Conservation (phyloP, 177 flowering plant species). For the Tripterygium wilfordii region DNA sequence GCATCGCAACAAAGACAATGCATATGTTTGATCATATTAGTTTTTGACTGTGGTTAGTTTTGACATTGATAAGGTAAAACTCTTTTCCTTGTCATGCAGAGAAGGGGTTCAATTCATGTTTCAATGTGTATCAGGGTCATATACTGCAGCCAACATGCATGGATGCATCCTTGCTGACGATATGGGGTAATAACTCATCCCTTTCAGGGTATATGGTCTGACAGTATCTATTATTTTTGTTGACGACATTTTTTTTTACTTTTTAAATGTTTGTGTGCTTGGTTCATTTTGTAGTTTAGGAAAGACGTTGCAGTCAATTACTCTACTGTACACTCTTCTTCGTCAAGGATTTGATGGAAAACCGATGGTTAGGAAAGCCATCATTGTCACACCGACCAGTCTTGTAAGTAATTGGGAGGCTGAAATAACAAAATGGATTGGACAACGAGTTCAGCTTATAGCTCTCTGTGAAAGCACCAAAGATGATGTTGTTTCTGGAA, state of each 20-base stretch:
- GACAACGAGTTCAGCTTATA: constrained; percentile 73
- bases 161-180: constrained; percentile 99
- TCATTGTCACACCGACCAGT: constrained; percentile 96
- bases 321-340: constrained; percentile 88
- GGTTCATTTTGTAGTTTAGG: constrained; percentile 63
- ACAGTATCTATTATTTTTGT: background rate
- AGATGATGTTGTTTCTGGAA: constrained; percentile 83
- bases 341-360: constrained; percentile 93
- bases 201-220: background rate
- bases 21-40: background rate
- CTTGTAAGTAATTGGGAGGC: constrained; percentile 98
- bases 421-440: constrained; percentile 95
- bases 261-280: background rate
- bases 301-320: constrained; percentile 95
- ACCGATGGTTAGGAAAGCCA: constrained; percentile 88
- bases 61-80: background rate
- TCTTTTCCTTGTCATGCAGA: constrained; percentile 38
- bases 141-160: constrained; percentile 35
- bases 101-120: constrained; percentile 99
- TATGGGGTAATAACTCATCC: constrained; percentile 72
- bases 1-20: too few species aligned
- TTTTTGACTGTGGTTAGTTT: background rate
- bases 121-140: constrained; percentile 80
- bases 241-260: background rate
- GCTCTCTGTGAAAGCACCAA: constrained; percentile 93